These are phyloP conservation scores for Epichloe sp. DNA, from an alignment of 2,329 filamentous ascomycete species.

Conservation along the genomic window DNA sequence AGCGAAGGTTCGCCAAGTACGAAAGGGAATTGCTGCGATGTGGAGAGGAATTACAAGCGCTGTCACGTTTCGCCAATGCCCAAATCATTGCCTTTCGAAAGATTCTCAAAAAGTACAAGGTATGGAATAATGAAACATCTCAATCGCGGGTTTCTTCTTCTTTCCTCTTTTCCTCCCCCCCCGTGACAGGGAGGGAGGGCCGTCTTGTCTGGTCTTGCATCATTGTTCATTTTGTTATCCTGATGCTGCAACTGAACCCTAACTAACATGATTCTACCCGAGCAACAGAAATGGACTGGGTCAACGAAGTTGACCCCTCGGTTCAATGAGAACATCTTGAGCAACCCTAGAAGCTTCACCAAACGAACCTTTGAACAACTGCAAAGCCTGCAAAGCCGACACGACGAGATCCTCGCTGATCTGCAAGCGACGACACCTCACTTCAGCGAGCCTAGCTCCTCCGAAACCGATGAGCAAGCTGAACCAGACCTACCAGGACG, in stretches of 20 bases:
- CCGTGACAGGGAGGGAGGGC: too few species aligned
- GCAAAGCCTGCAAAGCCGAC: conserved; percentile 32
- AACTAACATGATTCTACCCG: not conserved
- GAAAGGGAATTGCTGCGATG: conserved; percentile 41
- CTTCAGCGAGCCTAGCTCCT: conserved; percentile 27
- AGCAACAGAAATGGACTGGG: conserved; percentile 61
- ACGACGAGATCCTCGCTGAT: conserved; percentile 34
- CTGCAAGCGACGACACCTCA: conserved; percentile 33
- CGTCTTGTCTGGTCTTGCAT: too few species aligned
- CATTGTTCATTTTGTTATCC: not conserved
- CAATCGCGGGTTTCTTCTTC: too few species aligned
- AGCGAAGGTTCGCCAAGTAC: conserved; percentile 39
- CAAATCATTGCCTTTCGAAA: conserved; percentile 70
- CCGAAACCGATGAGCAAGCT: conserved; percentile 15
- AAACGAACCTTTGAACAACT: conserved; percentile 48
- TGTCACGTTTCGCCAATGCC: conserved; percentile 59
- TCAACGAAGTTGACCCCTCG: conserved; percentile 50
- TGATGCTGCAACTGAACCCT: not conserved
- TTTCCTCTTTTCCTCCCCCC: too few species aligned
- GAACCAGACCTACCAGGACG: conserved; percentile 1
- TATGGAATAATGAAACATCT: conserved; percentile 11
- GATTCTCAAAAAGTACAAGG: conserved; percentile 77
- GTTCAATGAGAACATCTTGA: conserved; percentile 54
- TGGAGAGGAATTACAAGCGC: conserved; percentile 56
- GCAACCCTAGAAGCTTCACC: conserved; percentile 58